Base-by-base conservation (phyloP, 192 early-diverging fungal genomes). In the Coemansia erecta region DNA sequence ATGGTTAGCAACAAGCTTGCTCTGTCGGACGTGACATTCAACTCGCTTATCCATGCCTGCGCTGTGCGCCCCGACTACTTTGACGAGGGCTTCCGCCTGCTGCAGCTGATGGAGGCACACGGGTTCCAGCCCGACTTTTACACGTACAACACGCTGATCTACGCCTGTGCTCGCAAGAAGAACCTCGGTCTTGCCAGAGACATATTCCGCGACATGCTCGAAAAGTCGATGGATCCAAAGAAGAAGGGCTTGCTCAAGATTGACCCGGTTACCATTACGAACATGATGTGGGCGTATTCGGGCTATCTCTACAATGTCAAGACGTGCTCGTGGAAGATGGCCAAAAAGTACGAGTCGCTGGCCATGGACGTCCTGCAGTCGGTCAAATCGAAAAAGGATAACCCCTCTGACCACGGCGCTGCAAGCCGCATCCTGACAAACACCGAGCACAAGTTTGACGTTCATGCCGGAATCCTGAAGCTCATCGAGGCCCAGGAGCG, bases 11-110 rank as follows among this genome's bases (percentile, higher is more conserved):
- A 84, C 10, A 69, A 82, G 35, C 73, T 96, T 18, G 80, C 81
- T 11, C 88, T 90, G 0, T 94, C 91, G 0, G 87, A 89, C 24
- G 85, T 90, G 0, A 96, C 94, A 1, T 96, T 90, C 64, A 97
- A 93, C 58, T 81, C 88, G 18, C 74, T 98, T 28, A 89, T 98
- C 50, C 81, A 89, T 60, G 92, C 96, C 7, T 92, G 88, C 56
- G 90, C 85, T 0, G 73, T 75, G 56, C 80, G 93, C 31, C 73
- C 81, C 0, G 90, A 94, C 58, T 98, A 95, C 72, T 94, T 90
- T 75, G 63, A 81, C 40, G 91, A 95, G 61, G 86, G 90, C 2
- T 94, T 93, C 61, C 77, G 71, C 9, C 63, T 97, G 13, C 72
- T 94, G 24, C 81, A 87, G 24, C 88, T 95, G 55, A 96, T 98